Evolutionary conservation across 2,329 filamentous ascomycete genomes (phyloP), one percentile per base, ranked within the genome.

Genomic region (Xylariaceae sp.): DNA sequence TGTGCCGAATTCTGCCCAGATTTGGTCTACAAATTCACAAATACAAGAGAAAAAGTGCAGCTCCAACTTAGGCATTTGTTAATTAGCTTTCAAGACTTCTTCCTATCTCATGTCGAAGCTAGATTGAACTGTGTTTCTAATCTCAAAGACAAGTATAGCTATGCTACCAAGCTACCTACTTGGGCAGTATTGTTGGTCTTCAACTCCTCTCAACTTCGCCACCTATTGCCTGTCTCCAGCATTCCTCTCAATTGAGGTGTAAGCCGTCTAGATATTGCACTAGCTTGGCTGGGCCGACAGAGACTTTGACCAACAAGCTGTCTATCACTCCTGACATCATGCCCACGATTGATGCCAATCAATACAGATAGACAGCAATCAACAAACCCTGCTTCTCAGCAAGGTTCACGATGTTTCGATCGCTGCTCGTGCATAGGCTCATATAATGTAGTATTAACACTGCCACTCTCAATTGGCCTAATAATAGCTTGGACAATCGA

Each of bases 1-100:
- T 19, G 17, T 28, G 24, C 23, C 47, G 56, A 59, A 59, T 43
- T 39, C 16, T 33, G 16, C 16, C 23, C 12, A 43, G 11, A 21
- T 31, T 14, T 31, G n/a, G n/a, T n/a, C n/a, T n/a, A n/a, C n/a
- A n/a, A n/a, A n/a, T n/a, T n/a, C n/a, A n/a, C n/a, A n/a, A n/a
- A n/a, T n/a, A n/a, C n/a, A n/a, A n/a, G n/a, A n/a, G n/a, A n/a
- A n/a, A n/a, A n/a, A n/a, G n/a, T n/a, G n/a, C n/a, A n/a, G n/a
- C n/a, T 21, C 9, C 41, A 31, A 21, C 26, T n/a, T n/a, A n/a
- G n/a, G n/a, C n/a, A n/a, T n/a, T n/a, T n/a, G n/a, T n/a, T n/a
- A n/a, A n/a, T n/a, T n/a, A n/a, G n/a, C n/a, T n/a, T n/a, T n/a
- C n/a, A n/a, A n/a, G n/a, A n/a, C n/a, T n/a, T n/a, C n/a, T n/a